phyloP scores from a whole-genome alignment of 345 rosid species.

The Raphanus raphanistrum region DNA sequence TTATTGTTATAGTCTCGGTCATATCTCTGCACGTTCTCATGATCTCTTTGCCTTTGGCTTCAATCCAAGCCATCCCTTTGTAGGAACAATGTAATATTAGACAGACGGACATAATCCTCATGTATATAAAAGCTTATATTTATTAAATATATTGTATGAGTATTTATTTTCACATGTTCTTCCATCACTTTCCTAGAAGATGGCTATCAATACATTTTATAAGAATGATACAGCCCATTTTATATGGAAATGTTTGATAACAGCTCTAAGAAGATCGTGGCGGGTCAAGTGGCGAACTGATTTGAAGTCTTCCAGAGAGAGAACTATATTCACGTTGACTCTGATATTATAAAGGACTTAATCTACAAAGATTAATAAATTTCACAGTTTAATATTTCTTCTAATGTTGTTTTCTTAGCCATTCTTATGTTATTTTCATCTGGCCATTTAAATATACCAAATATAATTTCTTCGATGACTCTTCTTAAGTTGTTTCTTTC shows the following conservation, averaged over 20 bases:
- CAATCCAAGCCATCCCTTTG: background rate
- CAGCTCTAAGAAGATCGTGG: background rate
- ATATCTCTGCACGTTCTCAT: background rate
- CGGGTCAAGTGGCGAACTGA: too few species aligned
- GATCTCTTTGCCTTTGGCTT: background rate
- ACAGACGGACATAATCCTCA: background rate
- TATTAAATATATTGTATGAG: too few species aligned
- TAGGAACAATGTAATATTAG: background rate
- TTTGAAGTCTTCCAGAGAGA: background rate
- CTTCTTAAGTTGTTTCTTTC: background rate
- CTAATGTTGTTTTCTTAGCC: too few species aligned
- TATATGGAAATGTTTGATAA: background rate
- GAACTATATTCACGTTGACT: background rate
- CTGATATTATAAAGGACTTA: background rate
- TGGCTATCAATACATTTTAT: background rate
- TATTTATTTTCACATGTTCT: too few species aligned
- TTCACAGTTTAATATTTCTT: too few species aligned
- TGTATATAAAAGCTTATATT: background rate
- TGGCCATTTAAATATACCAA: too few species aligned
- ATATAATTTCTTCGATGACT: background rate
- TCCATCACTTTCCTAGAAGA: background rate
- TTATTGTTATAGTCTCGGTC: background rate
- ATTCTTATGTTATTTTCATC: too few species aligned
- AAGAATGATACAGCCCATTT: background rate
- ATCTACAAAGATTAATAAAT: too few species aligned